Evolutionary conservation across 2,329 filamentous ascomycete genomes (phyloP).

Genomic region (Byssochlamys sp.): DNA sequence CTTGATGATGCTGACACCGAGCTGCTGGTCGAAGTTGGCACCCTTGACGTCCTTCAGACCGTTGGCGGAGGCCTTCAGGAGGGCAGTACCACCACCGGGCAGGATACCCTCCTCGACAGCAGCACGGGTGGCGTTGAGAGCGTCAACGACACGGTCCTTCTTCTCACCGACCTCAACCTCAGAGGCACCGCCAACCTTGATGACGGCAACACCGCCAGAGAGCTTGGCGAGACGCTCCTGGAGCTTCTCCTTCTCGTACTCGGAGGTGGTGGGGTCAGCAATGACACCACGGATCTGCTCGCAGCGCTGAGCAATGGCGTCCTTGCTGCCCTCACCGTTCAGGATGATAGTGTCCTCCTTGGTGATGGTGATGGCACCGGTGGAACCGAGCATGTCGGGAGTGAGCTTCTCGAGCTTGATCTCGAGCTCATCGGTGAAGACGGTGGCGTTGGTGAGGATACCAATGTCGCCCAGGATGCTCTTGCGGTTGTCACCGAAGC

Average conservation of each 20-base stretch:
- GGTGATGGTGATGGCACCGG: conserved; percentile 97
- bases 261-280: conserved; percentile 81
- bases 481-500: conserved; percentile 99
- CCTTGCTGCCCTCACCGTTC: conserved; percentile 93
- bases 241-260: conserved; percentile 99
- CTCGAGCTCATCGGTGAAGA: conserved; percentile 97
- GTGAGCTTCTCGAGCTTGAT: conserved; percentile 99
- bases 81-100: conserved; percentile 91
- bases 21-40: conserved; percentile 96
- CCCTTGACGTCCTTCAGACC: conserved; percentile 74
- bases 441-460: conserved; percentile 89
- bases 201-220: conserved; percentile 95
- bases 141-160: conserved; percentile 99
- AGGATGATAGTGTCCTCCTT: conserved; percentile 99
- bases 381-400: conserved; percentile 88
- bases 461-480: conserved; percentile 95
- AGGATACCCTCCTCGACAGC: conserved; percentile 99
- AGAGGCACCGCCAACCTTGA: conserved; percentile 94
- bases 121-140: conserved; percentile 91
- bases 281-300: conserved; percentile 99
- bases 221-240: conserved; percentile 99
- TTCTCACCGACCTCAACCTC: conserved; percentile 99
- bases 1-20: conserved; percentile 95
- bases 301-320: conserved; percentile 83
- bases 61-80: conserved; percentile 92